Conservation (phyloP, 2,329 filamentous ascomycete genomes). For the Raffaelea albimanens region DNA sequence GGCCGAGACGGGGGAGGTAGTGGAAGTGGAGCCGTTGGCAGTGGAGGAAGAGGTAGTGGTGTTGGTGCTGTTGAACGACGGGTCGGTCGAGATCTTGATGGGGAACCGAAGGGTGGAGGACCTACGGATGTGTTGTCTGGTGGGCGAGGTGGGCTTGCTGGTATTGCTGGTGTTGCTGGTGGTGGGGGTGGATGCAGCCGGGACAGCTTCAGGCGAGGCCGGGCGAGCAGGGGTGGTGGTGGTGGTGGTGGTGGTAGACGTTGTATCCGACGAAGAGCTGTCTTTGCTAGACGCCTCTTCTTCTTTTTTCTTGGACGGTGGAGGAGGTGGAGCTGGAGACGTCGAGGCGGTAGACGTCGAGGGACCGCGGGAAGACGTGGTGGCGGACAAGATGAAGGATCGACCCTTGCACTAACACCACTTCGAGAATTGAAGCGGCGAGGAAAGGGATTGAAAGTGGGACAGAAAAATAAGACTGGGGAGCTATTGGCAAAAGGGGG, state of each 20-base stretch:
- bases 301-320: too few species aligned
- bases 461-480: too few species aligned
- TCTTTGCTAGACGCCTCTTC: too few species aligned
- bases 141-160: neutral
- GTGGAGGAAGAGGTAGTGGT: neutral
- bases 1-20: too few species aligned
- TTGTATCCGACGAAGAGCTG: too few species aligned
- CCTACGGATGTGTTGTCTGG: conserved; percentile 9
- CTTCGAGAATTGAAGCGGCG: neutral
- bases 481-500: too few species aligned
- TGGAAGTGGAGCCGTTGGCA: neutral
- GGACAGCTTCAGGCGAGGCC: too few species aligned
- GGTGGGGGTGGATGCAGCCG: conserved; percentile 6
- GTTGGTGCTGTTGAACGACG: neutral
- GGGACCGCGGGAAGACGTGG: conserved; percentile 15
- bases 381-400: neutral
- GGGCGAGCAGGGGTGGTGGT: too few species aligned
- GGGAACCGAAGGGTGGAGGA: conserved; percentile 13
- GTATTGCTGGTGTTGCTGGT: conserved; percentile 5
- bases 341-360: conserved; percentile 10
- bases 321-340: conserved; percentile 3
- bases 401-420: neutral
- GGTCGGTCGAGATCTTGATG: conserved; percentile 11
- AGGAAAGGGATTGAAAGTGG: neutral
- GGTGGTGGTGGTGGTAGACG: too few species aligned